These are phyloP conservation scores for Cryphonectria parasitica DNA, from an alignment of 2,329 filamentous ascomycete species.

Conservation along the genomic window DNA sequence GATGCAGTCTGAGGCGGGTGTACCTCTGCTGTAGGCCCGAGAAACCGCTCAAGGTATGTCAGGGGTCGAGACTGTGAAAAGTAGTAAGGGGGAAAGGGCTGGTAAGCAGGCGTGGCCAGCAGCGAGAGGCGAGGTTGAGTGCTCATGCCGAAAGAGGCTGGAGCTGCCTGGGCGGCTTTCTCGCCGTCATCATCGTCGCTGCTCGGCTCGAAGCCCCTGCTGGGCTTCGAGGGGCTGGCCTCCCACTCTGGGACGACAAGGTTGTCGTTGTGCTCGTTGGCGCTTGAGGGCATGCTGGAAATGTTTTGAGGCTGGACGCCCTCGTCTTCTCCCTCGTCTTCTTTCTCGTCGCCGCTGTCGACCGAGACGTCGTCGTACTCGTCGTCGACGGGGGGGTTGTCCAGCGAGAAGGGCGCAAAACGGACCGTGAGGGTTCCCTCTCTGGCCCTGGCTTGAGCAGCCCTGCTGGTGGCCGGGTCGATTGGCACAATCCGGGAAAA, in stretches of 20 bases:
- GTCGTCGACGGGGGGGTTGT: not conserved
- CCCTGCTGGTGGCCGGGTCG: not conserved
- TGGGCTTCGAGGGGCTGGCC: not conserved
- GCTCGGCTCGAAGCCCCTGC: not conserved
- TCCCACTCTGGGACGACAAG: not conserved
- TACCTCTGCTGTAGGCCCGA: not conserved
- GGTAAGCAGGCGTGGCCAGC: not conserved
- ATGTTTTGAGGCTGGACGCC: not conserved
- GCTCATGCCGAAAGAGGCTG: not conserved
- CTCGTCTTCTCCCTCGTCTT: not conserved
- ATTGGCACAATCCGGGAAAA: not conserved
- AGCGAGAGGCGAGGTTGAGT: not conserved
- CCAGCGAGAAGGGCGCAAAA: conserved; percentile 7
- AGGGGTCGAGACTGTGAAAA: not conserved
- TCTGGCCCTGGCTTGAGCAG: not conserved
- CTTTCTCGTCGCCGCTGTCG: not conserved
- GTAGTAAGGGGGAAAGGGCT: not conserved
- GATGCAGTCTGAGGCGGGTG: not conserved
- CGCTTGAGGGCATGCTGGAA: not conserved
- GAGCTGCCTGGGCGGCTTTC: not conserved
- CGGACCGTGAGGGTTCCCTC: conserved; percentile 1
- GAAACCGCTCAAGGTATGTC: not conserved
- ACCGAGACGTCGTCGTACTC: not conserved
- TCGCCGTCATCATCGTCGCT: not conserved
- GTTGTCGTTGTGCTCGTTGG: not conserved